Evolutionary conservation across 1,284 basidiomycete species (phyloP).

Genomic region (Uromyces viciae-fabae): DNA sequence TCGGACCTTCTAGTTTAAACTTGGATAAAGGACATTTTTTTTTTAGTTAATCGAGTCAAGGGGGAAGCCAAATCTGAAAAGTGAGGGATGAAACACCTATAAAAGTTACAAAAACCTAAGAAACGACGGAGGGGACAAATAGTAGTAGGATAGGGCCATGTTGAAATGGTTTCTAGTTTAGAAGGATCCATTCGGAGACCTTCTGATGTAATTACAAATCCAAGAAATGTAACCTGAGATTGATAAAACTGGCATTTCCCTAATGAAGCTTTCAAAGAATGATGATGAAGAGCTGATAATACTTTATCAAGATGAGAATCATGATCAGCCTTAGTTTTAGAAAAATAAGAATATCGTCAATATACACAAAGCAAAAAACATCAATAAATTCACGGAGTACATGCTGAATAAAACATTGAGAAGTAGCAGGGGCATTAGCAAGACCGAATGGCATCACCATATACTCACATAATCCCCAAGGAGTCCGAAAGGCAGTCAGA

Average conservation of each 20-base stretch:
- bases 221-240: conserved; percentile 13
- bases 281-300: not conserved
- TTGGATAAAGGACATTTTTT: not conserved
- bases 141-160: conserved; percentile 15
- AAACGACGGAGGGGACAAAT: not conserved
- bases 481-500: conserved; percentile 53
- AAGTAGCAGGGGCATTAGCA: conserved; percentile 56
- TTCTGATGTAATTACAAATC: not conserved
- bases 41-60: not conserved
- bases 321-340: not conserved
- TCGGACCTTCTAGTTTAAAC: not conserved
- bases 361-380: conserved; percentile 47
- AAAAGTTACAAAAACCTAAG: conserved; percentile 32
- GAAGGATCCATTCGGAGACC: conserved; percentile 9
- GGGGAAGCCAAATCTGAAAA: not conserved
- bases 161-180: conserved; percentile 17
- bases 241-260: conserved; percentile 27
- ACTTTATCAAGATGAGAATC: not conserved
- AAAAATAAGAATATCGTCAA: conserved; percentile 38
- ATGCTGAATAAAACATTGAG: conserved; percentile 17
- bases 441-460: conserved; percentile 58
- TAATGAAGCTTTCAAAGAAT: not conserved
- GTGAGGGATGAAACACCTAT: not conserved
- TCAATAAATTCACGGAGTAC: conserved; percentile 13
- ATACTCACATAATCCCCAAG: conserved; percentile 56